A percentile compares a stretch with the other conserved stretches of the same genome.
Evolutionary conservation across 2,329 filamentous ascomycete species (phyloP).

Genomic region (Nemania sp.): DNA sequence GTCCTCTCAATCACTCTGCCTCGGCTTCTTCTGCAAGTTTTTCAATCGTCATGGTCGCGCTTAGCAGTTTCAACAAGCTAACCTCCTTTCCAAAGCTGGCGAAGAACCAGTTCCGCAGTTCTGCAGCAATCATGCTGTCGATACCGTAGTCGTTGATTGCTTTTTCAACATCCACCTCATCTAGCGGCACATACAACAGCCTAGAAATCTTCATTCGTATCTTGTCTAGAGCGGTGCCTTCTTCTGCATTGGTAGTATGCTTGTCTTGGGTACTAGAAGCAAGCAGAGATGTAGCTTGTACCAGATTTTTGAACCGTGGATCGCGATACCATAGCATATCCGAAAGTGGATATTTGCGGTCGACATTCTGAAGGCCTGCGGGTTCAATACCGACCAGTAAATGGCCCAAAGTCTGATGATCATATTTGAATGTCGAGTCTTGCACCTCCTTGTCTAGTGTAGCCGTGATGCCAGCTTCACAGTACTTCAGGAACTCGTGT

Average conservation of each 20-base stretch:
- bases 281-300: conserved; percentile 1
- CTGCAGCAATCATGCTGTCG: conserved; percentile 10
- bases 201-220: conserved; percentile 2
- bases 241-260: not conserved
- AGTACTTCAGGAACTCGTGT: conserved; percentile 10
- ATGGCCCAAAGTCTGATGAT: not conserved
- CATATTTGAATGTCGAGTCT: not conserved
- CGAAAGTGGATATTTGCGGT: not conserved
- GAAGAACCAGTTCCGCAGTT: conserved; percentile 12
- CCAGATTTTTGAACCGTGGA: conserved; percentile 2
- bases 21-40: too few species aligned
- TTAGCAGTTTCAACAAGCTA: conserved; percentile 1
- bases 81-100: not conserved
- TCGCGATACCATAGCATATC: conserved; percentile 12
- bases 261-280: not conserved
- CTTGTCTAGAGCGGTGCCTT: not conserved
- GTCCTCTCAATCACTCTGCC: too few species aligned
- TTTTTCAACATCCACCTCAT: not conserved
- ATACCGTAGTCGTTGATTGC: conserved; percentile 6
- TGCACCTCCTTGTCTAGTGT: not conserved
- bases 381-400: conserved; percentile 11
- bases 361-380: conserved; percentile 1
- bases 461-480: conserved; percentile 1
- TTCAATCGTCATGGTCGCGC: not conserved
- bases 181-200: not conserved